Evolutionary conservation across 1,284 basidiomycete species (phyloP), one percentile per base, ranked within the genome.

Genomic region (Melanopsichium pennsylvanicum): DNA sequence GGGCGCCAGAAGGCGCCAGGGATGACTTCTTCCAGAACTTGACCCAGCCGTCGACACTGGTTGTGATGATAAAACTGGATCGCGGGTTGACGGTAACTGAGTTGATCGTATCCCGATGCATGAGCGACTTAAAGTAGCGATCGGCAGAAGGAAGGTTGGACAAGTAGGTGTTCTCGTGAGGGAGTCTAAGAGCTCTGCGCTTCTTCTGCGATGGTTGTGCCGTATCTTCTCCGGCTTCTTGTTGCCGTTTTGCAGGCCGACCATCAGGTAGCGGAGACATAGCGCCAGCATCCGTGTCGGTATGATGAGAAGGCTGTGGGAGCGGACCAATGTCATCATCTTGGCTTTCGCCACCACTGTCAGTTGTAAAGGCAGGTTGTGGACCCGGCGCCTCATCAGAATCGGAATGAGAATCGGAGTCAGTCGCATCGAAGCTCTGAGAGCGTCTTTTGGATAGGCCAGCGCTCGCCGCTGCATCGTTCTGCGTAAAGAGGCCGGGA

Each of bases 1-100:
- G 93, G 94, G 82, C 95, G 92, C 75, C 94, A 91, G 7, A 26
- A 9, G 62, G 47, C 2, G 93, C 92, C 5, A 85, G 82, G 12
- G 93, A 90, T 83, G 96, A 93, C 83, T 98, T 98, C 85, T 97
- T 97, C 96, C 96, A 99, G 23, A 99, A 84, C 82, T 99, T 98
- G 74, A 98, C 84, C 82, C 95, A 91, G 1, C 96, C 96, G 77
- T 98, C 95, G 11, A 93, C 82, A 2, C 93, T 97, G 1, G 94
- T 93, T 2, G 96, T 98, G 56, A 98, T 86, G 47, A 97, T 80
- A 76, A 97, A 99, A 68, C 93, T 57, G 48, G 78, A 74, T 23
- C 51, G 54, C 3, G 72, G 76, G 10, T 78, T 78, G 13, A 79
- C 67, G 18, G 89, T 87, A 43, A 89, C 89, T 76, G 90, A 94